Base-by-base conservation (phyloP, 345 rosid species). In the Citrus reticulata region DNA sequence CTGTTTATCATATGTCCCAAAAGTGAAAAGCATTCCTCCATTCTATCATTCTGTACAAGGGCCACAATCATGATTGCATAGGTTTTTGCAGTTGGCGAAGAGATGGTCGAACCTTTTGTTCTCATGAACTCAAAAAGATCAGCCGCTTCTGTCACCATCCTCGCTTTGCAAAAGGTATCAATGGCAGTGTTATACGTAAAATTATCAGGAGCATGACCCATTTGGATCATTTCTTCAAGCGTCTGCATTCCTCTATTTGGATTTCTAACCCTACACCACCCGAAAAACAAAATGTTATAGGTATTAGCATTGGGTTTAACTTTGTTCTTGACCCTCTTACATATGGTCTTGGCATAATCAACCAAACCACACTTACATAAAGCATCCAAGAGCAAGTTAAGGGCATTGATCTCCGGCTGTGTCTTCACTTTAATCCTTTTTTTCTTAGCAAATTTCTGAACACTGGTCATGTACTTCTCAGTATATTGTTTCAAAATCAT, bases 11-110 rank as follows among this genome's bases (percentile, higher is more conserved):
- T 96, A 69, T 93, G 85, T 71, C 85, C 93, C 24, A 96, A 63
- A 74, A 92, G 88, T 82, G 90, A 78, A 83, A 88, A 92, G 86
- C 93, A 83, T 42, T 91, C 97, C 30, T 91, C 89, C 70, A 81
- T 79, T 82, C 79, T 92, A 87, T 90, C 88, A 55, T 83, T 85
- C 82, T 78, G 87, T 4, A 89, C 91, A 76, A 94, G 76, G 67
- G 94, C 94, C 64, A 83, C 91, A 79, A 87, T 90, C 90, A 94
- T 88, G 60, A 91, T 86, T 4, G 94, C 91, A 65, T 90, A 94
- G 49, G 95, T 93, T 83, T 85, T 93, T 24, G 98, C 97, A 2
- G 96, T 94, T 8, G 98, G 98, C 17, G 98, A 90, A 72, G 99
- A 94, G 58, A 91, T 66, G 9, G 90, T 83, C 2, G 94, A 94